A percentile compares a stretch with the other conserved stretches of the same genome.
These are phyloP conservation scores for Suillus brevipes DNA, from an alignment of 768 basidiomycete species.

Conservation along the genomic window DNA sequence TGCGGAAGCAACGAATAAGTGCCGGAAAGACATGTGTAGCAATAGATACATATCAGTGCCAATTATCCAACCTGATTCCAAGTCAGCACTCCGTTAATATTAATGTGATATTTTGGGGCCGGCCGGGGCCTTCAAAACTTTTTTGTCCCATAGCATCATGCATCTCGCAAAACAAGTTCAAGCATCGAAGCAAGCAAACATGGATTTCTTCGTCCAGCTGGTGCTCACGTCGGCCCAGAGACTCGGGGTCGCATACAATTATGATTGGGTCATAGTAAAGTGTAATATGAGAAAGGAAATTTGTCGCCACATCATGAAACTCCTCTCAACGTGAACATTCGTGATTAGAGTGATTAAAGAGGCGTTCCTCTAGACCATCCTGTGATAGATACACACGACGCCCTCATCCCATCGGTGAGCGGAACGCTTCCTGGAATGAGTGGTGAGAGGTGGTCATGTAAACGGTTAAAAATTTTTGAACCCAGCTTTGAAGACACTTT, in stretches of 20 bases:
- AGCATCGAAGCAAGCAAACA: no score
- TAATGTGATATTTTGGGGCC: background rate
- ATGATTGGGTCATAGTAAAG: background rate
- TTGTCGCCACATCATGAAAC: conserved; percentile 89
- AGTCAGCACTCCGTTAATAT: background rate
- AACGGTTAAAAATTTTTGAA: conserved; percentile 28
- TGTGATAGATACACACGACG: conserved; percentile 35
- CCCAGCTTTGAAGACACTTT: background rate
- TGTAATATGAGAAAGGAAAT: background rate
- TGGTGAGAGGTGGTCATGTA: conserved; percentile 46
- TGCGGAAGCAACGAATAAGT: background rate
- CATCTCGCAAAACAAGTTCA: background rate
- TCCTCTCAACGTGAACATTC: conserved; percentile 66
- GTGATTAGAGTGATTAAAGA: conserved; percentile 85
- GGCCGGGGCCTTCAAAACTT: no score
- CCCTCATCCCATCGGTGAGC: conserved; percentile 53
- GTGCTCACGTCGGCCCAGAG: background rate
- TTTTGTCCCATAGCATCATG: no score
- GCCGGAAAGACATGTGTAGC: background rate
- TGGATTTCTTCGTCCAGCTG: background rate
- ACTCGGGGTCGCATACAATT: background rate
- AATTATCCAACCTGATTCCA: background rate
- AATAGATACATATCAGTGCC: background rate
- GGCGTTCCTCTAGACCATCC: conserved; percentile 58
- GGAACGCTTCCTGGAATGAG: conserved; percentile 57